These are phyloP conservation scores for Isoetes engelmannii DNA, from an alignment of 83 land plant species.

Conservation along the genomic window DNA sequence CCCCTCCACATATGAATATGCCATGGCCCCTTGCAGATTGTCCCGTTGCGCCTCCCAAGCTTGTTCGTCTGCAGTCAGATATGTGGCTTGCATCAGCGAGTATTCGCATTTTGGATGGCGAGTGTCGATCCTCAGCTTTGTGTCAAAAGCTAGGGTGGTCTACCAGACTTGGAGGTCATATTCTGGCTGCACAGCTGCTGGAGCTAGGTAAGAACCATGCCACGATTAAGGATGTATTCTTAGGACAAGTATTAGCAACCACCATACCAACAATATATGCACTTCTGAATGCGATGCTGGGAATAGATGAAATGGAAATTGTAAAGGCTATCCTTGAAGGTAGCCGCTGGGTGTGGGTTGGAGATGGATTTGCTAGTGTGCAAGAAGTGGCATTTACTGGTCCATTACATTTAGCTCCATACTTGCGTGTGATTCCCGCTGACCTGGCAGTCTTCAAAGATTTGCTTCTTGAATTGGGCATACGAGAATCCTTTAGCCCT, in stretches of 20 bases:
- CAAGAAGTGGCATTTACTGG: slow-evolving; percentile 86
- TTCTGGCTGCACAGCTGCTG: slow-evolving; percentile 87
- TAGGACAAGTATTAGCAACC: slow-evolving; percentile 67
- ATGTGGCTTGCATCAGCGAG: slow-evolving; percentile 93
- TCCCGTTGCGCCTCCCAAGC: slow-evolving; percentile 87
- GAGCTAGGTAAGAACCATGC: slow-evolving; percentile 90
- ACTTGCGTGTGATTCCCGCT: slow-evolving; percentile 85
- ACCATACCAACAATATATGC: slow-evolving; percentile 80
- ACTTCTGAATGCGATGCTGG: slow-evolving; percentile 54
- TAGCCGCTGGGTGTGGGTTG: slow-evolving; percentile 94
- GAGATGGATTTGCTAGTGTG: slow-evolving; percentile 95
- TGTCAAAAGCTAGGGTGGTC: slow-evolving; percentile 72
- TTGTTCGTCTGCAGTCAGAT: slow-evolving; percentile 59
- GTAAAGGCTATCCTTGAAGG: slow-evolving; percentile 94
- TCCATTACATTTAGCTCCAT: slow-evolving; percentile 88
- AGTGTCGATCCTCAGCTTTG: slow-evolving; percentile 68
- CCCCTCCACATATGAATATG: slow-evolving; percentile 55
- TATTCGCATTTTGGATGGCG: slow-evolving; percentile 90
- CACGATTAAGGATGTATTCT: slow-evolving; percentile 43
- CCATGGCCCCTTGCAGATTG: slow-evolving; percentile 86
- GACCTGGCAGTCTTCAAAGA: slow-evolving; percentile 86
- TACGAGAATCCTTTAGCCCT: slow-evolving; percentile 62
- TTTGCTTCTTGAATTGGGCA: slow-evolving; percentile 68
- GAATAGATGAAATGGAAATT: slow-evolving; percentile 85
- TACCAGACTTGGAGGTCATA: slow-evolving; percentile 64